A percentile compares a stretch with the other conserved stretches of the same genome.
Conservation (phyloP, 1,284 basidiomycete species). For the Mycena citricolor region DNA sequence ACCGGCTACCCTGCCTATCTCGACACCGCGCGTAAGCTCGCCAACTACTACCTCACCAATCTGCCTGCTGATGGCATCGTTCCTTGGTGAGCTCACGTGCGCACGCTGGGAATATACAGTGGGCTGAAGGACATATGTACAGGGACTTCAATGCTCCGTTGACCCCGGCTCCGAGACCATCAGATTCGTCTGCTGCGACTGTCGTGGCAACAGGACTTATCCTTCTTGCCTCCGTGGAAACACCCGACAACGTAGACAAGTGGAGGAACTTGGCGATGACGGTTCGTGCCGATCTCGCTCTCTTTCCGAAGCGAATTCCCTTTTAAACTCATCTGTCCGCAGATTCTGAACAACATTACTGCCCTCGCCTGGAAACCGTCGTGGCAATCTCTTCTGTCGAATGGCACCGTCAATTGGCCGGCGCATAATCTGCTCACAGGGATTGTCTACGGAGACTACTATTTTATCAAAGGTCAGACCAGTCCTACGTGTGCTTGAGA, state of each 20-base stretch:
- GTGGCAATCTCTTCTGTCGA: slow-evolving; percentile 65
- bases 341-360: slow-evolving; percentile 55
- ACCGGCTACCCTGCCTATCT: slow-evolving; percentile 54
- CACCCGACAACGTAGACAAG: slow-evolving; percentile 35
- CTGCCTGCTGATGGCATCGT: slow-evolving; percentile 59
- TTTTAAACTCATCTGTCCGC: neutral
- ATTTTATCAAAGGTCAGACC: slow-evolving; percentile 30
- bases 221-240: slow-evolving; percentile 55
- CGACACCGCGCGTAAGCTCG: slow-evolving; percentile 55
- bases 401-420: slow-evolving; percentile 65
- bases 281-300: slow-evolving; percentile 30
- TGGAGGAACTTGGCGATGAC: slow-evolving; percentile 52
- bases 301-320: neutral
- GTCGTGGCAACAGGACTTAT: slow-evolving; percentile 59
- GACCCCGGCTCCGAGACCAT: slow-evolving; percentile 47
- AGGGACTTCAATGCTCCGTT: slow-evolving; percentile 73
- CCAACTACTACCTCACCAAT: slow-evolving; percentile 56
- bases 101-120: slow-evolving; percentile 1
- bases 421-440: slow-evolving; percentile 59
- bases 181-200: slow-evolving; percentile 67
- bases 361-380: slow-evolving; percentile 53
- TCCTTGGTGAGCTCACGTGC: slow-evolving; percentile 49
- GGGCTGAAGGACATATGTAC: too few species aligned
- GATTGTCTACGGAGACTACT: slow-evolving; percentile 60
- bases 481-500: neutral